Evolutionary conservation across 2,329 filamentous ascomycete genomes (phyloP).

Genomic region (Trichoderma sp.): DNA sequence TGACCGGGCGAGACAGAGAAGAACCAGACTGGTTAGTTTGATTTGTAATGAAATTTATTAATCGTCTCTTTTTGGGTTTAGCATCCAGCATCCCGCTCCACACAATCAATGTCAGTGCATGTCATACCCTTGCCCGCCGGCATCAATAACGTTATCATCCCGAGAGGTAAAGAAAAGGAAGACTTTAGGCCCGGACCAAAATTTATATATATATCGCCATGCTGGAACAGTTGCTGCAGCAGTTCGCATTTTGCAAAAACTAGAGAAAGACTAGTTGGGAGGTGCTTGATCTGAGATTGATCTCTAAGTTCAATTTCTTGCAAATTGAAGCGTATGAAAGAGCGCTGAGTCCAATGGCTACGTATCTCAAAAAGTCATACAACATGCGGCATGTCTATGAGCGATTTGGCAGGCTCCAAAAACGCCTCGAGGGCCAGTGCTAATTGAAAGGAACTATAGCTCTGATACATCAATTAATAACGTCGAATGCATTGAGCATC

Average conservation of each 20-base stretch:
- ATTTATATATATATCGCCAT: background rate
- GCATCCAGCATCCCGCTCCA: background rate
- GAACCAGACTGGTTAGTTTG: background rate
- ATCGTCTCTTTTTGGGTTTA: background rate
- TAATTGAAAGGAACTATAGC: background rate
- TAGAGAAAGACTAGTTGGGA: background rate
- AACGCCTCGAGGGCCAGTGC: background rate
- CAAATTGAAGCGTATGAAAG: background rate
- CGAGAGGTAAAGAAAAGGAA: background rate
- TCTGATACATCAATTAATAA: background rate
- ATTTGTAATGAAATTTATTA: background rate
- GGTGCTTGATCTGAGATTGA: background rate
- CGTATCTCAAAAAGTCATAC: background rate
- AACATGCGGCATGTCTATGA: background rate
- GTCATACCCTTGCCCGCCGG: background rate
- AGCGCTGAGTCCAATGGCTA: background rate
- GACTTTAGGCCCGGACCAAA: too few species aligned
- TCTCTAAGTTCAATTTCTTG: background rate
- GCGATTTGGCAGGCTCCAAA: background rate
- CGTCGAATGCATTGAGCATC: background rate
- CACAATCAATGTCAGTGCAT: background rate
- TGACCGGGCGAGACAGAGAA: background rate
- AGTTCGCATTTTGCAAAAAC: background rate
- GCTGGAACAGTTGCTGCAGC: background rate
- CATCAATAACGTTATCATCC: background rate